These are phyloP conservation scores for Nepenthes gracilis DNA, from an alignment of 148 eudicot species.

Conservation along the genomic window DNA sequence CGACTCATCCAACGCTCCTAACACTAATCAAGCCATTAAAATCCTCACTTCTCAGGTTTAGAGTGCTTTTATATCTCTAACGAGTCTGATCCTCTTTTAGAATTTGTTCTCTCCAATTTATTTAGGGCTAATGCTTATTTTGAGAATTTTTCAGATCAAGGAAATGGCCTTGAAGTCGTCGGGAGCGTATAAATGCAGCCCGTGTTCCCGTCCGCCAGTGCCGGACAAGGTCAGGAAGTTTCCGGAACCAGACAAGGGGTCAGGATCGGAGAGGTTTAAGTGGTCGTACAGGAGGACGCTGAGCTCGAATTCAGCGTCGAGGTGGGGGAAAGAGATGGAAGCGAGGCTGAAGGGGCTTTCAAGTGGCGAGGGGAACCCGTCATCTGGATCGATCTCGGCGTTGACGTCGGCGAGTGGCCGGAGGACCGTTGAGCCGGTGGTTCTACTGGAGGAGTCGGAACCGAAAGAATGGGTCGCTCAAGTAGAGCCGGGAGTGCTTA, in stretches of 20 bases:
- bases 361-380: conserved; percentile 36
- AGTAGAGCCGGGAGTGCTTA: conserved; percentile 92
- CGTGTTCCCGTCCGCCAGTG: conserved; percentile 36
- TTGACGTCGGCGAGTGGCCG: conserved; percentile 47
- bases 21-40: conserved; percentile 17
- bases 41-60: conserved; percentile 70
- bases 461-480: conserved; percentile 99
- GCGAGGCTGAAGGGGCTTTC: conserved; percentile 86
- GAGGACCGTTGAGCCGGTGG: conserved; percentile 33
- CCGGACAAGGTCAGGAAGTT: conserved; percentile 3
- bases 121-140: background rate
- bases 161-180: conserved; percentile 81
- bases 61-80: background rate
- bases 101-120: background rate
- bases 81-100: background rate
- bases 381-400: conserved; percentile 5
- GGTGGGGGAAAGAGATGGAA: conserved; percentile 96
- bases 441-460: conserved; percentile 73
- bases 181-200: conserved; percentile 62
- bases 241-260: conserved; percentile 3
- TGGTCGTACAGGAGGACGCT: conserved; percentile 50
- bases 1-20: too few species aligned
- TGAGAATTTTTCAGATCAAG: conserved; percentile 34
- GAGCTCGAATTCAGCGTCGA: conserved; percentile 60
- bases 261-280: conserved; percentile 40